A percentile compares a stretch with the other conserved stretches of the same genome.
phyloP scores from a whole-genome alignment of 2,329 filamentous ascomycete species.

The Xylariaceae sp. region DNA sequence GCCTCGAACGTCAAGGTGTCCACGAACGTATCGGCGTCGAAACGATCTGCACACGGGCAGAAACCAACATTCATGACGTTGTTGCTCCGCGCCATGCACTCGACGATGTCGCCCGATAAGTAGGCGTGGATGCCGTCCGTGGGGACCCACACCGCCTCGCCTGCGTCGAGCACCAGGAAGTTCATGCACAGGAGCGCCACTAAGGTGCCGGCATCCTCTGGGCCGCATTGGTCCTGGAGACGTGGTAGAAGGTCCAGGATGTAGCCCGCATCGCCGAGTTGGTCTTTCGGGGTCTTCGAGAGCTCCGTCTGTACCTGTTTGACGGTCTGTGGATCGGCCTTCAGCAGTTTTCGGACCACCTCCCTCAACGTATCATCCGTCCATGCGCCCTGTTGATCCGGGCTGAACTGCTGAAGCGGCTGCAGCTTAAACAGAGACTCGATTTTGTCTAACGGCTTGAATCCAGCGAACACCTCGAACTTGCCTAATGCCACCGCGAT shows the following conservation, averaged over 20 bases:
- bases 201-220: slow-evolving; percentile 66
- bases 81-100: slow-evolving; percentile 77
- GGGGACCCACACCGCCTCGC: slow-evolving; percentile 70
- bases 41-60: slow-evolving; percentile 66
- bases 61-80: slow-evolving; percentile 77
- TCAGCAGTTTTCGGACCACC: slow-evolving; percentile 58
- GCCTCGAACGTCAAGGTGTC: slow-evolving; percentile 65
- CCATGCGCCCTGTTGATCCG: slow-evolving; percentile 44
- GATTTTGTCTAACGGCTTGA: slow-evolving; percentile 67
- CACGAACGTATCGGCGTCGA: slow-evolving; percentile 66
- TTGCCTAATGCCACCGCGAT: slow-evolving; percentile 72
- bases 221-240: slow-evolving; percentile 65
- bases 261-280: slow-evolving; percentile 56
- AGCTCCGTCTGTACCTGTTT: slow-evolving; percentile 56
- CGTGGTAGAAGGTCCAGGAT: slow-evolving; percentile 67
- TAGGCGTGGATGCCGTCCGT: slow-evolving; percentile 77
- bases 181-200: slow-evolving; percentile 77
- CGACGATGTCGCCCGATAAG: slow-evolving; percentile 72
- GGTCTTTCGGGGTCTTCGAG: slow-evolving; percentile 47
- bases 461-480: slow-evolving; percentile 78
- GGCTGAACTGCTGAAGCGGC: slow-evolving; percentile 53
- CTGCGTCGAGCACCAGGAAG: slow-evolving; percentile 65
- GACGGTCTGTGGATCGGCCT: slow-evolving; percentile 55
- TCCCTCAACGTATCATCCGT: slow-evolving; percentile 60
- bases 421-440: slow-evolving; percentile 59